These are phyloP conservation scores for Seiridium cupressi DNA, from an alignment of 2,329 filamentous ascomycete genomes.

Conservation along the genomic window DNA sequence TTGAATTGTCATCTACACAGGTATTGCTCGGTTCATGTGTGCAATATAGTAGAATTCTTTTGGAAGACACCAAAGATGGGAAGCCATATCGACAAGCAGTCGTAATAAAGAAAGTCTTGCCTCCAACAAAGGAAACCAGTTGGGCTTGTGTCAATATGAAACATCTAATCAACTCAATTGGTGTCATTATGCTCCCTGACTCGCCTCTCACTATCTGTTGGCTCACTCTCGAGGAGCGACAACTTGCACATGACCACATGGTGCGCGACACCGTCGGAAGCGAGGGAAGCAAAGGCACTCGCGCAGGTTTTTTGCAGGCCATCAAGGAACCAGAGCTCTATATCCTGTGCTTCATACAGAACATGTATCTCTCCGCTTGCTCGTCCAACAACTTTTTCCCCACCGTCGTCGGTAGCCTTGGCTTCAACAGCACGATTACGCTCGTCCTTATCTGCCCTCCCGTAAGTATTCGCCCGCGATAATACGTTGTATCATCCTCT, in stretches of 20 bases:
- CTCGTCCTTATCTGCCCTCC: constrained; percentile 47
- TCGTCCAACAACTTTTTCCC: constrained; percentile 27
- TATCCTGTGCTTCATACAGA: constrained; percentile 43
- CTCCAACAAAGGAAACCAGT: constrained; percentile 25
- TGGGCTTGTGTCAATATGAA: constrained; percentile 24
- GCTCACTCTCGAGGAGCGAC: constrained; percentile 41
- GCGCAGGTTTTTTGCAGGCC: constrained; percentile 38
- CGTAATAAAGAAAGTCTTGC: constrained; percentile 10
- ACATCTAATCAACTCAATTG: constrained; percentile 19
- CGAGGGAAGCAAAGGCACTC: constrained; percentile 28
- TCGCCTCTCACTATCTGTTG: constrained; percentile 37
- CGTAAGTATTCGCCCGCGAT: background rate
- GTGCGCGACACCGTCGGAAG: constrained; percentile 28
- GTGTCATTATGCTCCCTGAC: constrained; percentile 35
- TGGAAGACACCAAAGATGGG: too few species aligned
- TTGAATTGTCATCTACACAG: too few species aligned
- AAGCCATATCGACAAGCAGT: too few species aligned
- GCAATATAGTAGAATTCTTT: too few species aligned
- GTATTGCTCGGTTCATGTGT: too few species aligned
- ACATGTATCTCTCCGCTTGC: constrained; percentile 34
- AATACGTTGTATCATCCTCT: background rate
- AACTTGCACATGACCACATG: constrained; percentile 38
- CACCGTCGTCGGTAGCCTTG: constrained; percentile 39
- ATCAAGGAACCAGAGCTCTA: constrained; percentile 38
- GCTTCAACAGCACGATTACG: constrained; percentile 41